Base-by-base conservation (phyloP, 2,329 filamentous ascomycete genomes). In the Fusarium tjaetaba region DNA sequence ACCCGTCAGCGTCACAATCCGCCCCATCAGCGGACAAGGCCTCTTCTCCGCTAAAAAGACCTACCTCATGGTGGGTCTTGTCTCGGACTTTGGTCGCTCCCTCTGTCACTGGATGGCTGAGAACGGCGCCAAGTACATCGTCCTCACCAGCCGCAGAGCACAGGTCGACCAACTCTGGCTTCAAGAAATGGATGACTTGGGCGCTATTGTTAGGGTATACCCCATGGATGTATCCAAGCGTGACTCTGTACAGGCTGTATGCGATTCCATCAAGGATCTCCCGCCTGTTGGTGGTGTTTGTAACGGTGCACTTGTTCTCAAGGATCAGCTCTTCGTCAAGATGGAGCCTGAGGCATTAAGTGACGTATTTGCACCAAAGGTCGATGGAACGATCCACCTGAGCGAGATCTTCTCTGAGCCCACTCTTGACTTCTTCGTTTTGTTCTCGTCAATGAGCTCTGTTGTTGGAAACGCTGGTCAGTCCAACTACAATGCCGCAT, bases 141-240 rank as follows among this genome's bases (percentile, higher is more conserved):
- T 61, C 7, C 48, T 61, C 2, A 56, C 59, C 2, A 61, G 59
- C 3, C 59, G 59, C 1, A 56, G 30, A 38, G 59, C 59, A 2
- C 48, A 55, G 5, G 59, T 61, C 8, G 59, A 61, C 7, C 32
- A 36, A 14, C 59, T 56, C 15, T 61, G 59, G 59, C 49, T 56
- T 4, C 49, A 45, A 11, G 59, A 61, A 13, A 61, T 61, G 59
- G 48, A 56, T 10, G 39, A 42, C 20, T 34, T 61, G 9, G 59
- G 49, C 11, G 59, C 59, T 7, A 8, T 61, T 28, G 32, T 56
- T 15, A 45, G 28, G 20, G 59, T 61, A 3, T 61, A 45, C n/a
- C 59, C 59, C 22, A 61, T 61, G 59, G 59, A 61, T 15, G 59
- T 61, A 20, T 61, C 49, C 11, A 56, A 61, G 24, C 59, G 59